These are phyloP conservation scores for Echinosophora koreensis DNA, from an alignment of 306 rosid genomes.

Conservation along the genomic window DNA sequence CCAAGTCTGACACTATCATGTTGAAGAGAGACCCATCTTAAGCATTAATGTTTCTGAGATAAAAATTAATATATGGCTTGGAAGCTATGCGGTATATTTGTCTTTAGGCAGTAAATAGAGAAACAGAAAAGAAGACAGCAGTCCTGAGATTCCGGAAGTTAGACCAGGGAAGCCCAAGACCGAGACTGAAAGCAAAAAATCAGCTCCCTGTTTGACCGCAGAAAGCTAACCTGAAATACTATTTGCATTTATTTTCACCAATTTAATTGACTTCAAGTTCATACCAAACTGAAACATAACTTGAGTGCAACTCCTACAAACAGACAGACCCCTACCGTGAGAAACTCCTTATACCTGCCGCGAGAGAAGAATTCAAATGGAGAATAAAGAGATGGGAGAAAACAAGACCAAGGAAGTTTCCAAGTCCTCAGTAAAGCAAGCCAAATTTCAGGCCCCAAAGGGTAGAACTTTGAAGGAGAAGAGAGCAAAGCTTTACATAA, in stretches of 20 bases:
- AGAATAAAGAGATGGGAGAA: neutral
- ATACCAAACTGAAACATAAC: constrained; percentile 39
- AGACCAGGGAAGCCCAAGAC: constrained; percentile 58
- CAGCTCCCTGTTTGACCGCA: constrained; percentile 60
- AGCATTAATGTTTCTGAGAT: constrained; percentile 37
- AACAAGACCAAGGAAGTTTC: constrained; percentile 46
- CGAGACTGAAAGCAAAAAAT: constrained; percentile 48
- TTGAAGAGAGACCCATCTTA: constrained; percentile 30
- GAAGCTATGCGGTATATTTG: too few relatives aligned
- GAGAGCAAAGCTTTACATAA: constrained; percentile 61
- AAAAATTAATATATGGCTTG: constrained; percentile 21
- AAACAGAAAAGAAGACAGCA: constrained; percentile 58
- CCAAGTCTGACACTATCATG: constrained; percentile 31
- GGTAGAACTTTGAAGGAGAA: constrained; percentile 55
- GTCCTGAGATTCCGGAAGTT: constrained; percentile 66
- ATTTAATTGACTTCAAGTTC: constrained; percentile 39
- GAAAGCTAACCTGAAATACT: constrained; percentile 49
- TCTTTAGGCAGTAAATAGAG: constrained; percentile 57
- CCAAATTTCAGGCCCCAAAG: constrained; percentile 46
- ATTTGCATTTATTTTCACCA: constrained; percentile 46
- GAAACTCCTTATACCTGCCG: constrained; percentile 1
- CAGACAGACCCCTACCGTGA: constrained; percentile 14
- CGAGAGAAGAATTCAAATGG: constrained; percentile 32
- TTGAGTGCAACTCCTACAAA: constrained; percentile 35
- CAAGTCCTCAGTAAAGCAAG: constrained; percentile 50